Conservation (phyloP, 768 basidiomycete genomes). For the Rhodocollybia butyracea region DNA sequence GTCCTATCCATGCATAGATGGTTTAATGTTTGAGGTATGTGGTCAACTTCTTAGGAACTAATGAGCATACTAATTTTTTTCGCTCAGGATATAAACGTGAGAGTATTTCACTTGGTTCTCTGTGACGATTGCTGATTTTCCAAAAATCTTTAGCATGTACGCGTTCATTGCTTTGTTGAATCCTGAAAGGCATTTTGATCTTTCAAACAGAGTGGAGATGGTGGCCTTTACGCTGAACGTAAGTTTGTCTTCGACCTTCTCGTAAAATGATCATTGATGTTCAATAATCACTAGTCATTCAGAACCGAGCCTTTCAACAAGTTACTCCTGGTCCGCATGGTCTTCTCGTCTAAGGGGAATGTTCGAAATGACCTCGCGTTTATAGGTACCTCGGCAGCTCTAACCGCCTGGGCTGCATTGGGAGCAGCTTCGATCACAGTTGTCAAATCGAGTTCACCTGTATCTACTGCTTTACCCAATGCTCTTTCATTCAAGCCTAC, state of each 20-base stretch:
- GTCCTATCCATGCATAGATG: conserved; percentile 27
- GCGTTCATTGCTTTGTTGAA: conserved; percentile 4
- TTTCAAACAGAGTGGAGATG: conserved; percentile 55
- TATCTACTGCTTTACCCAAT: too few species aligned
- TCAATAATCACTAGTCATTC: conserved; percentile 40
- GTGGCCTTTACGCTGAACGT: conserved; percentile 64
- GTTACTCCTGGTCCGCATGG: too few species aligned
- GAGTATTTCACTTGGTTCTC: conserved; percentile 19
- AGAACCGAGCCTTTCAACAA: conserved; percentile 70
- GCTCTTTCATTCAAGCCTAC: too few species aligned
- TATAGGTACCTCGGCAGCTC: conserved; percentile 44
- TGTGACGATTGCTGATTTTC: not conserved
- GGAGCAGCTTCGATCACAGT: conserved; percentile 44
- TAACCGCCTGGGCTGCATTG: conserved; percentile 50
- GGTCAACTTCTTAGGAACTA: not conserved
- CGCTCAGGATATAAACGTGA: conserved; percentile 57
- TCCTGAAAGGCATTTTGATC: not conserved
- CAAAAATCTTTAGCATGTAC: conserved; percentile 29
- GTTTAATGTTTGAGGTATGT: conserved; percentile 58
- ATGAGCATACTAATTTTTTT: not conserved
- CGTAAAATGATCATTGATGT: not conserved
- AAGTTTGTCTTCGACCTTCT: not conserved
- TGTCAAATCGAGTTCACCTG: too few species aligned
- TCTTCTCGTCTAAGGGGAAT: not conserved
- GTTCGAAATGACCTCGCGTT: not conserved